Conservation (phyloP, 2,329 filamentous ascomycete species). For the Grosmannia serpens region DNA sequence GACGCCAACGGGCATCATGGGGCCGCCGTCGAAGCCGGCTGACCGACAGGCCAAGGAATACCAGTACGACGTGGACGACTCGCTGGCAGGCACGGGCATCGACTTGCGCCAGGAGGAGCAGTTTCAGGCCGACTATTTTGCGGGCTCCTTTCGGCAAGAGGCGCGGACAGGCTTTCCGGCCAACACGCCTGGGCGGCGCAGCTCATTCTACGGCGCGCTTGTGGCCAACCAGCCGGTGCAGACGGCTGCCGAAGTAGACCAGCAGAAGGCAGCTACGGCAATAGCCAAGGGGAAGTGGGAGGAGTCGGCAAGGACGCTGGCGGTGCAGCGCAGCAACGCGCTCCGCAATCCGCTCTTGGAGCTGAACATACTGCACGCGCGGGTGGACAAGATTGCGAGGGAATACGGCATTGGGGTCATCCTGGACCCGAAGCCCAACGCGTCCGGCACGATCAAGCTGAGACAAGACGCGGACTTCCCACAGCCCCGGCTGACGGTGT, state of each 20-base stretch:
- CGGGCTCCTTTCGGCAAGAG: conserved; percentile 30
- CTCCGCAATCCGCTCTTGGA: conserved; percentile 63
- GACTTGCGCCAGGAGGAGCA: conserved; percentile 81
- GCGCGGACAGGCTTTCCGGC: conserved; percentile 42
- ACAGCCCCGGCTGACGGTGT: conserved; percentile 40
- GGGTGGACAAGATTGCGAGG: conserved; percentile 43
- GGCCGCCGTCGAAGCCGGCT: conserved; percentile 47
- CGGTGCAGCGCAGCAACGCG: conserved; percentile 52
- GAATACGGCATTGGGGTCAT: conserved; percentile 47
- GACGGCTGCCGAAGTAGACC: conserved; percentile 30
- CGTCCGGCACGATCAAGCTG: conserved; percentile 33
- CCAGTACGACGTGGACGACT: conserved; percentile 69
- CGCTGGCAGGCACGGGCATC: conserved; percentile 73
- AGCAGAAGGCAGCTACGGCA: conserved; percentile 55
- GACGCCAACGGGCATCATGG: conserved; percentile 31
- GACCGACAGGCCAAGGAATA: conserved; percentile 52
- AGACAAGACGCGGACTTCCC: conserved; percentile 36
- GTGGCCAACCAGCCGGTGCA: conserved; percentile 52
- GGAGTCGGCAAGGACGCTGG: conserved; percentile 50
- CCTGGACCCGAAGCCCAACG: conserved; percentile 38
- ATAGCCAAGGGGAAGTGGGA: conserved; percentile 55
- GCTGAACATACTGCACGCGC: conserved; percentile 48
- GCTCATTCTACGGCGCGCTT: conserved; percentile 53
- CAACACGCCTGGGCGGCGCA: conserved; percentile 42
- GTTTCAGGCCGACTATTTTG: conserved; percentile 58